phyloP scores from a whole-genome alignment of 2,329 filamentous ascomycete genomes.

The Colletotrichum graminicola region DNA sequence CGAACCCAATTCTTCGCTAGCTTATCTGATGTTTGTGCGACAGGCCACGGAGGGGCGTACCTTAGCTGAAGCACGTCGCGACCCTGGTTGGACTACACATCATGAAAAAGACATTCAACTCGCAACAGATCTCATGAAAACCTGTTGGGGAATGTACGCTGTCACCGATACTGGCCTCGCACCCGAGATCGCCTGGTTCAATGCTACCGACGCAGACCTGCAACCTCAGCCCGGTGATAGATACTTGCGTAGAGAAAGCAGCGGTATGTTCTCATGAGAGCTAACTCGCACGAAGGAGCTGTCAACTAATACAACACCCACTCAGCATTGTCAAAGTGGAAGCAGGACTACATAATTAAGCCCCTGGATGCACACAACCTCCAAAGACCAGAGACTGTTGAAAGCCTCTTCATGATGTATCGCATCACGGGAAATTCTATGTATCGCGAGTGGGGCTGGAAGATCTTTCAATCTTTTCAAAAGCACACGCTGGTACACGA shows the following conservation, averaged over 20 bases:
- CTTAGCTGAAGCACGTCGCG: constrained; percentile 79
- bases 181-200: constrained; percentile 92
- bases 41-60: constrained; percentile 80
- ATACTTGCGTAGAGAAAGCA: not conserved
- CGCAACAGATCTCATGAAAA: constrained; percentile 91
- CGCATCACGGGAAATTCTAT: constrained; percentile 79
- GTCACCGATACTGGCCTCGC: constrained; percentile 89
- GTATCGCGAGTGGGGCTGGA: constrained; percentile 82
- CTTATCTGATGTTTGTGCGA: constrained; percentile 41
- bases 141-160: constrained; percentile 98
- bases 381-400: constrained; percentile 80
- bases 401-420: constrained; percentile 83
- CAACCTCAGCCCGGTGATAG: constrained; percentile 59
- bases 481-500: constrained; percentile 72
- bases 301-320: not conserved
- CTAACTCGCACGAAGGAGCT: fast-evolving
- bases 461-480: constrained; percentile 80
- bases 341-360: constrained; percentile 84
- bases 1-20: not conserved
- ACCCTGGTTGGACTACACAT: constrained; percentile 77
- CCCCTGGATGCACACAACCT: constrained; percentile 75
- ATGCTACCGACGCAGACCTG: constrained; percentile 69
- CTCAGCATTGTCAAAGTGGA: constrained; percentile 65
- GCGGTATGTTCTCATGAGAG: not conserved
- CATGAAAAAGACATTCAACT: constrained; percentile 90